Evolutionary conservation across 345 rosid species (phyloP), one percentile per base, ranked within the genome.

Genomic region (Eucalyptus regnans): DNA sequence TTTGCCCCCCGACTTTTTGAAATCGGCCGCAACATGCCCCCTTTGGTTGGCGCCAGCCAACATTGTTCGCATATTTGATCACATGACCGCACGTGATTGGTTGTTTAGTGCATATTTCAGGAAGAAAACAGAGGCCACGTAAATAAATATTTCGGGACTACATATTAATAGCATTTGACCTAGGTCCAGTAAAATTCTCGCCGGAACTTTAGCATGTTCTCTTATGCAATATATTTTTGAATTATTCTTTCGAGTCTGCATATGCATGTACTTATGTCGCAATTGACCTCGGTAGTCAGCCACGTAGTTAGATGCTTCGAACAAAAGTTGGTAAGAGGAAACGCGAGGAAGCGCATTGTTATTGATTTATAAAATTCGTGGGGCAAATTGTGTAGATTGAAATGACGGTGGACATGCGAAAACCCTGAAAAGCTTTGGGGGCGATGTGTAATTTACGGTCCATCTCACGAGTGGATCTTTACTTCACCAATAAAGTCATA

Each of bases 151-250:
- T 29, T 64, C 18, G 2, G 3, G 4, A 29, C 3, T n/a, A n/a
- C 33, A 64, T 64, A n/a, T 14, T 2, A 4, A 29, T n/a, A 4
- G 37, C 18, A n/a, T 64, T 16, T 0, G 10, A 7, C 1, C 0
- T 14, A 4, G 41, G 20, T 15, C 5, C 3, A 4, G 20, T 12
- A 4, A 64, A 64, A 64, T n/a, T 64, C 10, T 64, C 6, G 18
- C 7, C 9, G 18, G 3, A 14, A 64, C 20, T 64, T 64, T 64
- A 7, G 37, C 76, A 4, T 64, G 11, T 4, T n/a, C 76, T 64
- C 41, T 2, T 7, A 4, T n/a, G 76, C 1, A 64, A 14, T 64
- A n/a, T 15, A 4, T n/a, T 64, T n/a, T n/a, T n/a, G 37, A n/a
- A n/a, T 13, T 64, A 6, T 64, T 14, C 9, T 64, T 64, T n/a